phyloP scores from a whole-genome alignment of 1,139 yeast species.

The Diutina rugosa region DNA sequence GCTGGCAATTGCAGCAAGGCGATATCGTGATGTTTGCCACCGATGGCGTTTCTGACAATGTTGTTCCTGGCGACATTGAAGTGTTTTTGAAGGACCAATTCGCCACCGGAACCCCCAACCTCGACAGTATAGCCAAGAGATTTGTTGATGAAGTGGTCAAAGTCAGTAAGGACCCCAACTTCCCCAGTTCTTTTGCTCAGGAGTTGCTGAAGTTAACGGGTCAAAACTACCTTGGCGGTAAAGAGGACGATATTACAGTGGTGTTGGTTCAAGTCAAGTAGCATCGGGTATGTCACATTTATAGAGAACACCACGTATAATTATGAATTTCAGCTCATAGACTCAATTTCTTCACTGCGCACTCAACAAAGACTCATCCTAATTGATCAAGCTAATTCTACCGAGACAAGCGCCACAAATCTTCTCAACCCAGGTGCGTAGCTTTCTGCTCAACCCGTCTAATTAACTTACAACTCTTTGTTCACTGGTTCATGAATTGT shows the following conservation, averaged over 20 bases:
- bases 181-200: slow-evolving; percentile 80
- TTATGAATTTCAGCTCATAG: background rate
- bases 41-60: slow-evolving; percentile 89
- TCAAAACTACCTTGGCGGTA: slow-evolving; percentile 74
- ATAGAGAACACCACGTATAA: background rate
- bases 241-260: slow-evolving; percentile 87
- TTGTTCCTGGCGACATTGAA: slow-evolving; percentile 63
- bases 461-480: too few relatives aligned
- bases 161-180: slow-evolving; percentile 59
- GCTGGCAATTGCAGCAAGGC: slow-evolving; percentile 41
- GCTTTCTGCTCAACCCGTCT: too few relatives aligned
- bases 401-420: too few relatives aligned
- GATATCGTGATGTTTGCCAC: slow-evolving; percentile 82
- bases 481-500: background rate
- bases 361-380: too few relatives aligned
- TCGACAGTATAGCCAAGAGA: slow-evolving; percentile 27
- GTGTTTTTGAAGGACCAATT: slow-evolving; percentile 37
- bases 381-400: too few relatives aligned
- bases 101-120: slow-evolving; percentile 4
- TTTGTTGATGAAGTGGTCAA: slow-evolving; percentile 59
- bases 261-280: slow-evolving; percentile 51
- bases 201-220: slow-evolving; percentile 61
- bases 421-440: too few relatives aligned
- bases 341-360: too few relatives aligned
- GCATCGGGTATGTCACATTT: background rate